Evolutionary conservation across 2,329 filamentous ascomycete genomes (phyloP).

Genomic region (Sporothrix protearum): DNA sequence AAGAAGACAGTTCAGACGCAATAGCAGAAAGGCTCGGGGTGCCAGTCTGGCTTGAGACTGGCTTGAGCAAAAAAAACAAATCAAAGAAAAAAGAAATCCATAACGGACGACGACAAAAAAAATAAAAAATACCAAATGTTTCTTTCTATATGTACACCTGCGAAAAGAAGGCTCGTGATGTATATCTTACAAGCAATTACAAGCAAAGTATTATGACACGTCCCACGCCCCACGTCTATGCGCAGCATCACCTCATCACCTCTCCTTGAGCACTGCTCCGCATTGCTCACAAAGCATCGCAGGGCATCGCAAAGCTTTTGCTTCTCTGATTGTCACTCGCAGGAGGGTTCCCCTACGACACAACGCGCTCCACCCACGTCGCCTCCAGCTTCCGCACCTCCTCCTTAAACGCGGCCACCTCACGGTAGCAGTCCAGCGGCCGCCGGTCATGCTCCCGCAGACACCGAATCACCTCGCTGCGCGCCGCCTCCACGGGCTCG

Average conservation of each 20-base stretch:
- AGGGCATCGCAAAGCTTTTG: no score
- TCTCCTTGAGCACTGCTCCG: neutral
- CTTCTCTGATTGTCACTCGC: no score
- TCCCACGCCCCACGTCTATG: neutral
- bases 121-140: neutral
- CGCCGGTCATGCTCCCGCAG: constrained; percentile 78
- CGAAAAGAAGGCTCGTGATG: constrained; percentile 10
- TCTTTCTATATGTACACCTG: constrained; percentile 20
- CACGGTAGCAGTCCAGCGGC: constrained; percentile 90
- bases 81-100: neutral
- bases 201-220: constrained; percentile 16
- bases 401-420: constrained; percentile 85
- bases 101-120: no score
- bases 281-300: neutral
- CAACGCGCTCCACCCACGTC: constrained; percentile 80
- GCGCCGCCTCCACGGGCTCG: constrained; percentile 68
- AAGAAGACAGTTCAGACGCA: constrained; percentile 33
- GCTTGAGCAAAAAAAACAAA: no score
- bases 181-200: constrained; percentile 18
- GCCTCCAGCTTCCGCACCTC: constrained; percentile 85
- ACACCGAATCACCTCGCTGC: constrained; percentile 73
- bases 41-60: neutral
- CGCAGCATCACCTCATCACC: no score
- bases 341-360: constrained; percentile 42
- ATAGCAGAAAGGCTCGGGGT: constrained; percentile 31